phyloP scores from a whole-genome alignment of 1,284 basidiomycete genomes.

The Leccinum pallidistipes region DNA sequence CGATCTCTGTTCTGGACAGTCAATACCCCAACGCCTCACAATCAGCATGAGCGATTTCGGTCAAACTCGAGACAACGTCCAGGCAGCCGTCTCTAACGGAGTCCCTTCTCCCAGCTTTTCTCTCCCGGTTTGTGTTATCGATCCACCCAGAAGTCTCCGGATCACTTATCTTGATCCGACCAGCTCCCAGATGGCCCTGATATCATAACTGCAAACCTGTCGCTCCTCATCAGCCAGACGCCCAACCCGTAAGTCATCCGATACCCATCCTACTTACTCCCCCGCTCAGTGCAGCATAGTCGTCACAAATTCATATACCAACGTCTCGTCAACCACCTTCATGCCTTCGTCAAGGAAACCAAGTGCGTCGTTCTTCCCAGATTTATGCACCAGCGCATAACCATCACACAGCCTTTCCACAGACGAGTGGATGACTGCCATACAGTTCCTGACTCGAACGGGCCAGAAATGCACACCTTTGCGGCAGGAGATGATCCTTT shows the following conservation, averaged over 20 bases:
- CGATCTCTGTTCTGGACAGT: background rate
- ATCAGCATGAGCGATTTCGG: conserved; percentile 16
- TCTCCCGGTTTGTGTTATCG: conserved; percentile 31
- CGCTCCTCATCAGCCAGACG: conserved; percentile 39
- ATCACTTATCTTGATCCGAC: conserved; percentile 6
- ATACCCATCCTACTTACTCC: background rate
- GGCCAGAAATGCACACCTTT: conserved; percentile 73
- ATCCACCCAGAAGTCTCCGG: background rate
- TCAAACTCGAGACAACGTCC: conserved; percentile 10
- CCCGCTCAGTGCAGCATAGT: conserved; percentile 25
- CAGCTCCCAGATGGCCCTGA: conserved; percentile 54
- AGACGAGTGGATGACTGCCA: conserved; percentile 83
- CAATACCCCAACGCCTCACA: background rate
- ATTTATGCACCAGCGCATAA: background rate
- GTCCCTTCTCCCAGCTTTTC: conserved; percentile 30
- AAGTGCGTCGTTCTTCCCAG: conserved; percentile 35
- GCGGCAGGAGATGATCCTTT: conserved; percentile 83
- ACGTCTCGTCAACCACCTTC: conserved; percentile 59
- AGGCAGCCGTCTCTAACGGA: conserved; percentile 35
- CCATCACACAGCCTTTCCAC: conserved; percentile 55
- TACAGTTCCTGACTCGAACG: conserved; percentile 73
- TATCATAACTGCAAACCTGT: conserved; percentile 55
- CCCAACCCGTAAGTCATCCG: background rate
- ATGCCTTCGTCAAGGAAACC: conserved; percentile 73
- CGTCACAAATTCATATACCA: conserved; percentile 50